Evolutionary conservation across 1,284 basidiomycete genomes (phyloP), one percentile per base, ranked within the genome.

Genomic region (Serendipita sp.): DNA sequence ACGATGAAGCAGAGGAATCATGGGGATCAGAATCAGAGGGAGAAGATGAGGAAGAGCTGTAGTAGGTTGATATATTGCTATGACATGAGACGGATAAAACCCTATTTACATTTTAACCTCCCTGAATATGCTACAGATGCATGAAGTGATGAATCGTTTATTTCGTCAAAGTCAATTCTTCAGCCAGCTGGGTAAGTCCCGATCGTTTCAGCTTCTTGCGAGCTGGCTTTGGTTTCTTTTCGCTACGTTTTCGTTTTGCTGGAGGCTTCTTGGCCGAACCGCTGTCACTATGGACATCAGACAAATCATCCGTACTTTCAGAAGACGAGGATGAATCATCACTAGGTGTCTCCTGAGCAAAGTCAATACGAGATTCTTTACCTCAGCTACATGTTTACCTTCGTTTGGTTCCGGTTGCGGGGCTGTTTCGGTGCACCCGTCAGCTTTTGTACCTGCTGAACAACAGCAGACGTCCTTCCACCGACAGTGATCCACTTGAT

Each of bases 401-500:
- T 32, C 13, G 17, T 41, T 22, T 38, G 5, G 35, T 12, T 38
- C 12, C 38, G n/a, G 2, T 44, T 29, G 2, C 26, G 41, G 12
- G 35, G 26, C 3, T 45, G 61, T 44, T 63, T 62, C 6, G 26
- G 29, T 41, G 61, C 6, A 1, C 41, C 35, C 26, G 49, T 71
- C 62, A 78, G 72, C 58, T 74, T 75, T 69, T 91, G 89, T 2
- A 91, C 75, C 70, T 88, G 82, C 6, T 73, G 71, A 1, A 91
- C 83, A 65, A 82, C 84, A 2, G 88, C 89, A 1, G 86, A 87
- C 0, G 91, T 92, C 13, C 90, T 77, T 1, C 91, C 90, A 2
- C 87, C 88, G 6, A 93, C 86, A 0, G 85, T 89, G 61, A 89
- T 71, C 78, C 85, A 92, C 66, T 81, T 82, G 65, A 93, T 83